Conservation (phyloP, 345 rosid species). For the Syzygium aqueum region DNA sequence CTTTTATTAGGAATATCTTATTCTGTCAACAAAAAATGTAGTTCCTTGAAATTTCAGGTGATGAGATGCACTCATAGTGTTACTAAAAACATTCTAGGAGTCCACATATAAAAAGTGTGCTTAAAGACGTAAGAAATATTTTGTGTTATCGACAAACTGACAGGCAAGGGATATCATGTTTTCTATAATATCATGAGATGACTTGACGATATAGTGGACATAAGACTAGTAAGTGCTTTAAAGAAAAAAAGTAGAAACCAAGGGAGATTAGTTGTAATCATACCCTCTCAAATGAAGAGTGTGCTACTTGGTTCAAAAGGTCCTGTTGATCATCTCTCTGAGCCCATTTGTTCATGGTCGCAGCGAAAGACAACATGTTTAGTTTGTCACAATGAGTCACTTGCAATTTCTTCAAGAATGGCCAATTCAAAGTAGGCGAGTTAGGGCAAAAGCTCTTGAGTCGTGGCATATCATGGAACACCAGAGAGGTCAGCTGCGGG, state of each 20-base stretch:
- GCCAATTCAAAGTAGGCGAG: not conserved
- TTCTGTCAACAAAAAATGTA: no score
- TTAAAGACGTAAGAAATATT: no score
- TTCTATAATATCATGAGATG: fast-evolving
- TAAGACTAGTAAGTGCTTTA: not conserved
- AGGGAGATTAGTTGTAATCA: not conserved
- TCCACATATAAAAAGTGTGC: no score
- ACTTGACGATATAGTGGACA: fast-evolving
- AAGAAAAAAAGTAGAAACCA: fast-evolving
- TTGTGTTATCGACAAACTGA: no score
- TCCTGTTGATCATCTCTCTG: fast-evolving
- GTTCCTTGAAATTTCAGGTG: no score
- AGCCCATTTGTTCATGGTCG: not conserved
- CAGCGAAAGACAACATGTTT: not conserved
- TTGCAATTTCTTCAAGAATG: not conserved
- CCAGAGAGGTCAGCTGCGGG: not conserved
- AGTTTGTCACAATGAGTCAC: not conserved
- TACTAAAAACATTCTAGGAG: no score
- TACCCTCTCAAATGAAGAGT: not conserved
- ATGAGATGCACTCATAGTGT: no score
- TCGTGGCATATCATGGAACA: not conserved
- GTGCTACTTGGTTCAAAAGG: not conserved
- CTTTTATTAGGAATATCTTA: no score
- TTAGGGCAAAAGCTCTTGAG: not conserved
- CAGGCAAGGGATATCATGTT: no score